Evolutionary conservation across 345 rosid species (phyloP), one percentile per base, ranked within the genome.

Genomic region (Zanthoxylum bungeanum): DNA sequence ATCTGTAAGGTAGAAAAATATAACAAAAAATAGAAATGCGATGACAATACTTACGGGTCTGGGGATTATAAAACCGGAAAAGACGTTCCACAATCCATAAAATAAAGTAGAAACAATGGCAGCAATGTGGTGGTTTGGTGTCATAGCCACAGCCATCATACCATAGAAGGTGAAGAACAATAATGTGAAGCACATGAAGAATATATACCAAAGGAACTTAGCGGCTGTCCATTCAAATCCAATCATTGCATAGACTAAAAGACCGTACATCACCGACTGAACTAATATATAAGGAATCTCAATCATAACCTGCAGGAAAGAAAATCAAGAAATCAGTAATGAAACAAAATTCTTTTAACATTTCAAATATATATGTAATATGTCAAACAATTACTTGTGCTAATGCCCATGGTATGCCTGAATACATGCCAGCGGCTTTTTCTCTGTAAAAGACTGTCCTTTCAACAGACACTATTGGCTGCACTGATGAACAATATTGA

Each of bases 381-480:
- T 6, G 66, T 24, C 33, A 27, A 11, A 11, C 9, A 24, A 2
- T 40, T 66, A 86, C 88, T 80, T 86, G 88, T 50, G 84, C 84
- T 24, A 75, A 67, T 7, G 90, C 90, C n/a, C 80, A 86, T 8
- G 86, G 82, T 63, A 84, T 17, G 25, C 82, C 79, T 2, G 86
- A 86, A 52, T 86, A 86, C 88, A 86, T 80, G 68, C 88, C 85
- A 0, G 90, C 82, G 24, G 88, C 88, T 57, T 76, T 71, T 49
- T 84, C 90, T 71, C 85, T 68, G 49, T 84, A 82, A 46, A 75
- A 86, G 22, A 84, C 86, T 6, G 80, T 78, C 52, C 91, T 82
- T 47, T 86, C 95, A 34, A 86, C 75, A 1, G 84, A 73, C 19
- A 78, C 86, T 3, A 90, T 82, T 1, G 92, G 88, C 69, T 88